Evolutionary conservation across 306 rosid species (phyloP).

Genomic region (Crotalaria pallida): DNA sequence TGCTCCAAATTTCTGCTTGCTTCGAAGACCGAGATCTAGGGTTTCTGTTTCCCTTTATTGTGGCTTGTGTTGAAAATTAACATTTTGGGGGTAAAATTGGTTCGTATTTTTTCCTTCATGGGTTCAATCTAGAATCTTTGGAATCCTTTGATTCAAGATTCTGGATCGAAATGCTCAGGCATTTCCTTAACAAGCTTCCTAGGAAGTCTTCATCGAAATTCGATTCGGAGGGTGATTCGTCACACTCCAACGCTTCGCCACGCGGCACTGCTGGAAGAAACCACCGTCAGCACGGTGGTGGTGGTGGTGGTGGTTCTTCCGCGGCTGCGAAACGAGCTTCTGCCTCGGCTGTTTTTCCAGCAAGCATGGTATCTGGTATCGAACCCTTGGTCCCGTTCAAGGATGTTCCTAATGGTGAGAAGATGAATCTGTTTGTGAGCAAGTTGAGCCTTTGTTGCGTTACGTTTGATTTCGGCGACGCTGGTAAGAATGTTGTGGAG

Average conservation of each 20-base stretch:
- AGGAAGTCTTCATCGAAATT: conserved; percentile 58
- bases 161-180: conserved; percentile 68
- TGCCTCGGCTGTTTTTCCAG: conserved; percentile 56
- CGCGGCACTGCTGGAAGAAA: conserved; percentile 26
- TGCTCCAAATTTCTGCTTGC: conserved; percentile 6
- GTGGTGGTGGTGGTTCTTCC: conserved; percentile 39
- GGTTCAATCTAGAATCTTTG: conserved; percentile 31
- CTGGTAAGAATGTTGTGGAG: conserved; percentile 30
- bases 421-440: conserved; percentile 41
- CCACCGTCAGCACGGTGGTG: conserved; percentile 37
- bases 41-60: conserved; percentile 27
- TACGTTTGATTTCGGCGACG: conserved; percentile 35
- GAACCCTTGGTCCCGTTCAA: conserved; percentile 43
- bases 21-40: conserved; percentile 45
- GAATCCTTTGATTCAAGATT: conserved; percentile 7
- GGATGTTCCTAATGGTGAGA: conserved; percentile 39
- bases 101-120: conserved; percentile 24
- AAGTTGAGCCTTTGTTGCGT: conserved; percentile 48
- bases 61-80: background rate
- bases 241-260: conserved; percentile 23
- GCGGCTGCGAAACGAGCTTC: conserved; percentile 48
- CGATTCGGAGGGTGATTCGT: conserved; percentile 37
- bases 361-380: conserved; percentile 42
- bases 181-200: conserved; percentile 68
- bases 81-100: background rate